phyloP scores from a whole-genome alignment of 2,329 filamentous ascomycete species.

The Pseudogymnoascus sp. region DNA sequence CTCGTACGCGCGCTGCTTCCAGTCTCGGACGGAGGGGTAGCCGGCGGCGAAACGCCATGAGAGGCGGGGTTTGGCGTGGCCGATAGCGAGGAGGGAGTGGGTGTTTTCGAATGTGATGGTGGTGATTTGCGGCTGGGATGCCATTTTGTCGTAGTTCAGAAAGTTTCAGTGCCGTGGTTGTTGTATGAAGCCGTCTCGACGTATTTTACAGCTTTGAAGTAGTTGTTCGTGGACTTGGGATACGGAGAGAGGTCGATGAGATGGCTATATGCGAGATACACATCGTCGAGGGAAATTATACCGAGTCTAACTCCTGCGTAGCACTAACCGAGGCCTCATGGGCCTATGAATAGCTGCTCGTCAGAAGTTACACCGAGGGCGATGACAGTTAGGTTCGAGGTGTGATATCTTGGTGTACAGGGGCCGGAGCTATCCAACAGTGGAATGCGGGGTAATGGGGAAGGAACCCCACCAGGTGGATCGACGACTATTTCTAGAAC shows the following conservation, averaged over 20 bases:
- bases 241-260: background rate
- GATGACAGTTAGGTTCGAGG: background rate
- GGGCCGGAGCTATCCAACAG: background rate
- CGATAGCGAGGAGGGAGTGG: background rate
- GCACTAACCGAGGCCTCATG: background rate
- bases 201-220: background rate
- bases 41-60: background rate
- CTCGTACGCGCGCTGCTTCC: background rate
- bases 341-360: background rate
- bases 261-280: background rate
- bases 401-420: background rate
- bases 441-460: background rate
- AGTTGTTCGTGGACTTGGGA: no score
- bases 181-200: background rate
- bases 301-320: background rate
- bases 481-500: background rate
- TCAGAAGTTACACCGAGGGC: background rate
- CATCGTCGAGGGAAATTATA: background rate
- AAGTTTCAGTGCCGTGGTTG: background rate
- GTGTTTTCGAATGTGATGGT: background rate
- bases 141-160: background rate
- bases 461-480: background rate
- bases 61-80: background rate
- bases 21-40: background rate
- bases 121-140: background rate